Conservation (phyloP, 768 basidiomycete species). For the Trametes punicea region DNA sequence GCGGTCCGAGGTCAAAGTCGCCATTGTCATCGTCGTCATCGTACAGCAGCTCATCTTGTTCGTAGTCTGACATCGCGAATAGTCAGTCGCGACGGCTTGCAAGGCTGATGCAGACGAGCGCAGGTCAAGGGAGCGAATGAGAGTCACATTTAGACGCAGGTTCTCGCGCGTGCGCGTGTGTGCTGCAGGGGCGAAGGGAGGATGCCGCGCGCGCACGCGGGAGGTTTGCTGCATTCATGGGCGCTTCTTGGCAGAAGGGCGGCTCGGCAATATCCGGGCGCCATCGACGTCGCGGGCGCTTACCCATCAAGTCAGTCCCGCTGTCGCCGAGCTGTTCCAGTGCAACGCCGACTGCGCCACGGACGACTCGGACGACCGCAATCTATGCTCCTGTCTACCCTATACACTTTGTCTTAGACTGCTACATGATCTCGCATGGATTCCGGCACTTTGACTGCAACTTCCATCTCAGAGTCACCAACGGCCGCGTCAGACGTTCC, state of each 20-base stretch:
- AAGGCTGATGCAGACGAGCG: background rate
- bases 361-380: slow-evolving; percentile 1
- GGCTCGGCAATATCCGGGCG: slow-evolving; percentile 8
- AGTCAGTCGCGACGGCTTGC: background rate
- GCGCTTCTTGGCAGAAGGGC: slow-evolving; percentile 4
- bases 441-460: background rate
- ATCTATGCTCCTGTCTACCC: background rate
- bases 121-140: background rate
- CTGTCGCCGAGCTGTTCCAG: slow-evolving; percentile 1
- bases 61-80: slow-evolving; percentile 9
- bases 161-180: background rate
- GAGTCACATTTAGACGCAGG: slow-evolving; percentile 1
- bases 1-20: slow-evolving; percentile 23
- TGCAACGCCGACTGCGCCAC: slow-evolving; percentile 9
- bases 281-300: slow-evolving; percentile 5
- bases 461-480: background rate
- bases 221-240: background rate
- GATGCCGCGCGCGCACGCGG: too few species aligned
- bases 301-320: too few species aligned
- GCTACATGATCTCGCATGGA: slow-evolving; percentile 16
- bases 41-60: slow-evolving; percentile 19
- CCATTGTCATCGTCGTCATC: slow-evolving; percentile 17
- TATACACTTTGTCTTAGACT: background rate
- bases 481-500: background rate
- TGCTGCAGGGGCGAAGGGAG: background rate